Evolutionary conservation across 768 basidiomycete genomes (phyloP), one percentile per base, ranked within the genome.

Genomic region (Crassisporium funariophilum): DNA sequence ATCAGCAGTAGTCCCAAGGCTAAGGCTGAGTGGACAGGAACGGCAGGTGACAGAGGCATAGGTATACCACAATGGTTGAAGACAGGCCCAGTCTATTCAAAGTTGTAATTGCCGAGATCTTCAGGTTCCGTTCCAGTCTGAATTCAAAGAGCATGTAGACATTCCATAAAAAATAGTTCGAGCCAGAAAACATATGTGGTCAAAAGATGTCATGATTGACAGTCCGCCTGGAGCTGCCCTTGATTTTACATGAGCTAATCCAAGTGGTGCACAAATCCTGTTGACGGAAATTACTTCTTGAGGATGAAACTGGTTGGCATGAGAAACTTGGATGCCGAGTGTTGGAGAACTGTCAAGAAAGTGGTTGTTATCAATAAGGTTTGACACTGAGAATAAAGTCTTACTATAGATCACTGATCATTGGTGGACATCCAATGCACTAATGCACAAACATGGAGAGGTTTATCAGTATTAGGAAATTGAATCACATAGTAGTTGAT

Each of bases 321-420:
- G 57, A 11, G 56, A 36, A 1, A 47, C 45, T 33, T 57, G 42
- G 8, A 59, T 54, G 1, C 62, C 56, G 29, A 63, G 60, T 5
- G 37, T 44, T 1, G 44, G 22, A 4, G 60, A 44, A 36, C 60
- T 63, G 35, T n/a, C 25, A 42, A 31, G 29, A 23, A 17, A 17
- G 5, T 29, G 36, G 46, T 2, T 5, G 5, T 15, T 11, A 15
- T 13, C n/a, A n/a, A 45, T 17, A 13, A 31, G 23, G 24, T 2
- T 7, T 20, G 12, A 22, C 9, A 7, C n/a, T n/a, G 29, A 16
- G 16, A 36, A n/a, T 25, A 21, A 23, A 11, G 20, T 21, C 52
- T 2, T 47, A 63, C 61, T 54, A 50, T 7, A 54, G 20, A 37
- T 59, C 49, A 47, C 6, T 46, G 17, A n/a, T 48, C 35, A 27